Evolutionary conservation across 768 basidiomycete species (phyloP).

Genomic region (Psilocybe cubensis): DNA sequence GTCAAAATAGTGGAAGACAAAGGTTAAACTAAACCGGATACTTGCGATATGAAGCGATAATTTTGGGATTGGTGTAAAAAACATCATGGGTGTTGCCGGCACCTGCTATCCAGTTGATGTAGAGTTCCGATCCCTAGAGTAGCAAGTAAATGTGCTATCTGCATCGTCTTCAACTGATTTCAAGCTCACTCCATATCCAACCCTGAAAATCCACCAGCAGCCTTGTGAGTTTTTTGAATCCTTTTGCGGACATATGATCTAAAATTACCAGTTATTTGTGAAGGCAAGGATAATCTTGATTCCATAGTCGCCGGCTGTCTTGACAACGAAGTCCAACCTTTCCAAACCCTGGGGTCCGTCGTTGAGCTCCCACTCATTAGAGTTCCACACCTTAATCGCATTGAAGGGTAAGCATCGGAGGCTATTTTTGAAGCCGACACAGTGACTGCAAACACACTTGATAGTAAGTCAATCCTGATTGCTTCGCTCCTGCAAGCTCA

Average conservation of each 20-base stretch:
- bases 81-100: slow-evolving; percentile 53
- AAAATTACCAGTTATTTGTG: slow-evolving; percentile 55
- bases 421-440: no score
- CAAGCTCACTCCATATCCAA: slow-evolving; percentile 54
- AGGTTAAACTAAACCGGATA: neutral
- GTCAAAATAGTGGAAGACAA: neutral
- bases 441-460: slow-evolving; percentile 37
- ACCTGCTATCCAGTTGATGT: slow-evolving; percentile 57
- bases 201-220: slow-evolving; percentile 35
- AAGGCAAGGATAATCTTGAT: slow-evolving; percentile 57
- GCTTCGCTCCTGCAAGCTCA: slow-evolving; percentile 45
- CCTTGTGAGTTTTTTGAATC: neutral
- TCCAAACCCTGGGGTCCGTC: slow-evolving; percentile 58
- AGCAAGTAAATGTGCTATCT: neutral
- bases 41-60: slow-evolving; percentile 49
- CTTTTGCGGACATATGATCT: neutral
- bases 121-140: slow-evolving; percentile 59
- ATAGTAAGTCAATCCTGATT: slow-evolving; percentile 53
- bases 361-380: slow-evolving; percentile 49
- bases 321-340: slow-evolving; percentile 54
- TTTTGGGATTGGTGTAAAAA: slow-evolving; percentile 57
- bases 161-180: neutral
- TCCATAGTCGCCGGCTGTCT: slow-evolving; percentile 50
- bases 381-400: slow-evolving; percentile 48
- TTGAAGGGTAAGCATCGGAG: neutral